phyloP scores from a whole-genome alignment of 192 early-diverging fungal genomes.

The Thamnidium elegans region DNA sequence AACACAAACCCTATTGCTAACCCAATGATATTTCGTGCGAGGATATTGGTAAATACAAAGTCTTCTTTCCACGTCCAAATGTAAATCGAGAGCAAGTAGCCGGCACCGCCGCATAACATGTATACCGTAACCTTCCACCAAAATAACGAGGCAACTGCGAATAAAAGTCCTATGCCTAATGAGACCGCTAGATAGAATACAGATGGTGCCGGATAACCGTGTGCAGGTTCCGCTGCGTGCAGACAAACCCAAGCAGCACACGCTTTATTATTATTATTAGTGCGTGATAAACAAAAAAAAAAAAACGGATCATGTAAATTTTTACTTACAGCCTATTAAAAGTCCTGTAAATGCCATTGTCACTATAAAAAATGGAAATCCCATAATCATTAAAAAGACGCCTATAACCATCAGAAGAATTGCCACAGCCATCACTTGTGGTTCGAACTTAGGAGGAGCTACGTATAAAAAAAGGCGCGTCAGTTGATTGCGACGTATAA shows the following conservation, averaged over 20 bases:
- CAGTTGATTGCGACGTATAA: too few species aligned
- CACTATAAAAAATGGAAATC: slow-evolving; percentile 40
- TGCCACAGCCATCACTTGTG: not conserved
- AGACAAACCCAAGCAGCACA: not conserved
- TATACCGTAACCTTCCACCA: slow-evolving; percentile 2
- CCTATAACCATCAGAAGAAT: slow-evolving; percentile 6
- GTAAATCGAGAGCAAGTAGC: not conserved
- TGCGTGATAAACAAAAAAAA: not conserved
- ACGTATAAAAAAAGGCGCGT: too few species aligned
- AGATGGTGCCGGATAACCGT: not conserved
- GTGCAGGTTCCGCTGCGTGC: not conserved
- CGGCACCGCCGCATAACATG: not conserved
- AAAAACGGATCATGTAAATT: not conserved
- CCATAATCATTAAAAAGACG: slow-evolving; percentile 28
- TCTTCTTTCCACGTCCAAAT: not conserved
- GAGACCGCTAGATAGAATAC: not conserved
- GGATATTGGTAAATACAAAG: not conserved
- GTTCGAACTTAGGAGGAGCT: not conserved
- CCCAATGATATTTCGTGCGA: not conserved
- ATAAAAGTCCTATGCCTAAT: slow-evolving; percentile 9
- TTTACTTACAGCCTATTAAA: slow-evolving; percentile 25
- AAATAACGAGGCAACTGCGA: slow-evolving; percentile 31
- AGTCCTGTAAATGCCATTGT: slow-evolving; percentile 36
- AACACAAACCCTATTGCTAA: slow-evolving; percentile 30
- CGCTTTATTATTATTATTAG: too few species aligned